Evolutionary conservation across 768 basidiomycete species (phyloP), one percentile per base, ranked within the genome.

Genomic region (Leccinum ochraceum): DNA sequence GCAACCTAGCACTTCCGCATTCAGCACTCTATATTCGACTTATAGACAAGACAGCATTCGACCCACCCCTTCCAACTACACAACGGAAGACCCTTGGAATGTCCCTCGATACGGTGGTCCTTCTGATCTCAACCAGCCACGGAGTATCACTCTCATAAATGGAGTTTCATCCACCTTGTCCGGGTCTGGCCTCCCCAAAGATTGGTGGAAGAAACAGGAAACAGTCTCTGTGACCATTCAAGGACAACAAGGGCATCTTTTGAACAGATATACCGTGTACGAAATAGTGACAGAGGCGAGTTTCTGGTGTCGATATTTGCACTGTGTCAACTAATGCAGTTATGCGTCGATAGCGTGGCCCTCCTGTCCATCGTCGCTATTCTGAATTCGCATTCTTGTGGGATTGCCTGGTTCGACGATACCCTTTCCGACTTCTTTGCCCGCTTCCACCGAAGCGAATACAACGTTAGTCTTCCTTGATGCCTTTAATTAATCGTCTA

Each of bases 311-410:
- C 44, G 51, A 52, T 52, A 26, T 16, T 51, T 67, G 55, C 26
- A 48, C 2, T 57, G 56, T 37, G 42, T 62, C 64, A 17, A 68
- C 32, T 56, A 53, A 64, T 53, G 22, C n/a, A 53, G 3, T 28
- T 7, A 24, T 62, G 62, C 65, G 20, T 52, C 66, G 58, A 69
- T 67, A 93, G 82, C 81, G 86, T 54, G 86, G 84, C 5, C 77
- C 82, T 13, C 78, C 92, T 14, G 91, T 98, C 22, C 80, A 86
- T 30, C 80, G 96, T 56, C 84, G 97, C 59, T 99, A 98, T 73
- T 94, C 92, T 7, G 97, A 99, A 72, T 99, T 98, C 72, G 83
- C 83, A 10, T 95, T 90, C 74, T 78, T 98, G 28, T 90, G 92
- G 85, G 95, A 98, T 63, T 89, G 87, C 63, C 79, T 99, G 49